Evolutionary conservation across 345 rosid genomes (phyloP), one percentile per base, ranked within the genome.

Genomic region (Bretschneidera sinensis): DNA sequence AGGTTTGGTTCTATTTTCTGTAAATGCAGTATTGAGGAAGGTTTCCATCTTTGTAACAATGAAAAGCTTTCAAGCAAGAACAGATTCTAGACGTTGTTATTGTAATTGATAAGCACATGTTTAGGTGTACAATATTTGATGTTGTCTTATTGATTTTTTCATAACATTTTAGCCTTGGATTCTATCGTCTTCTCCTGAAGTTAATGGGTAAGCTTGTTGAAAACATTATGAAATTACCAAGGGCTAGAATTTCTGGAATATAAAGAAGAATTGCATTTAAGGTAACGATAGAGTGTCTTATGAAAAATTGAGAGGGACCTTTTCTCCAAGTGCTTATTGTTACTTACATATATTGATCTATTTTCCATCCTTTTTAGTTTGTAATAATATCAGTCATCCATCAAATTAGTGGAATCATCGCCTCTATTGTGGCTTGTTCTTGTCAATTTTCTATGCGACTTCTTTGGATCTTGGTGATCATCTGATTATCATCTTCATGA

Each of bases 1-100:
- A 79, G 96, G 97, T 92, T 64, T 63, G 74, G 20, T 50, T 61
- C 31, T 66, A 60, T 60, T 35, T 60, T 49, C 20, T 34, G 6
- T 13, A 6, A 0, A 15, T 55, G 52, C 20, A 13, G 48, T 14
- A 39, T 4, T 39, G 15, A 13, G 16, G 10, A 39, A 39, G 15
- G 15, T 39, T 14, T 39, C 15, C n/a, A n/a, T 39, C 45, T 39
- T 39, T 39, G 11, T 8, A 28, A 28, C 33, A 43, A 19, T 24
- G 11, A 14, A 48, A 14, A 39, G 51, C 5, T 51, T 59, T 53
- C 21, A 28, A 2, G 8, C 33, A 28, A 28, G 8, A 28, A 28
- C 8, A 8, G 8, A 28, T 8, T 28, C 33, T 28, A 28, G 33
- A 28, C 8, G 3, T 28, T 28, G 33, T 8, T 28, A 3, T 28